Base-by-base conservation (phyloP, 352 stramenopile species). In the Globisporangium echinulatum region DNA sequence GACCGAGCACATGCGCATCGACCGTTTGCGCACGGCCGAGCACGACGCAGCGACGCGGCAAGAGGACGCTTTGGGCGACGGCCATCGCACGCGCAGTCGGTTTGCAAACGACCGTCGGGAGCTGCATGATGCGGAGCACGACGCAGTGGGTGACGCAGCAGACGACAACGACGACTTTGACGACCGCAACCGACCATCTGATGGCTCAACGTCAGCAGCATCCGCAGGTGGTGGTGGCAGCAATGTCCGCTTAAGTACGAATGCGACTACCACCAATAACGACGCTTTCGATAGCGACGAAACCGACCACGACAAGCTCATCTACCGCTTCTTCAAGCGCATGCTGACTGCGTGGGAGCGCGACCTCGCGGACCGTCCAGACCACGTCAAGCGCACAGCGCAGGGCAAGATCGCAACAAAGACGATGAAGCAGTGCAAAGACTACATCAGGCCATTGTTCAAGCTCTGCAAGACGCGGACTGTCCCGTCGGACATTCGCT, bases 381-480 rank as follows among this genome's bases (percentile, higher is more conserved):
- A 98, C 42, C 62, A 91, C 47, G 78, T 97, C 19, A 97, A 97
- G 66, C 80, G 78, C 46, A 94, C 92, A 39, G 83, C 89, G 10
- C 85, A 96, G 54, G 95, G 95, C 52, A 94, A 94, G 64, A 96
- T 97, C 51, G 96, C 97, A 49, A 97, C 89, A 49, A 98, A 98
- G 80, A 99, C 96, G 8, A 91, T 98, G 70, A 98, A 99, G 74
- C 96, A 99, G 82, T 98, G 94, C 77, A 98, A 98, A 64, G 96
- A 99, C 74, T 99, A 99, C 75, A 99, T 99, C 66, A 88, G 94
- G 0, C 96, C 96, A 19, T 72, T 99, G 33, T 98, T 99, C 67
- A 98, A 98, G 74, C 71, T 98, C 39, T 98, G 90, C 71, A 99
- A 99, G 79, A 75, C 84, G 52, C 79, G 94, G 43, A 65, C 88